phyloP scores from a whole-genome alignment of 495 filamentous ascomycete genomes.

The Podospora conica region DNA sequence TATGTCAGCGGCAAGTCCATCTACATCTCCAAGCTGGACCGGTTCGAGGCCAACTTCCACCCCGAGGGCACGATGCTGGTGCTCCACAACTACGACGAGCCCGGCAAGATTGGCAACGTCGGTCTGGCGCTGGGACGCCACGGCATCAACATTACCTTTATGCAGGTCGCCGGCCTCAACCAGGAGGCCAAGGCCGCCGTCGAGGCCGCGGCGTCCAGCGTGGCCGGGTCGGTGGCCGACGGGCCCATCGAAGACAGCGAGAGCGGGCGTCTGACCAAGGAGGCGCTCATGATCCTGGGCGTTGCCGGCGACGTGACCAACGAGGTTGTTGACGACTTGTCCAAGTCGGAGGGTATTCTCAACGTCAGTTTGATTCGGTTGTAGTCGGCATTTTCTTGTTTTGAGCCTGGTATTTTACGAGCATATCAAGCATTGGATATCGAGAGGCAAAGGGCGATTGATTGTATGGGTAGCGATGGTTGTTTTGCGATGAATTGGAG shows the following conservation, averaged over 20 bases:
- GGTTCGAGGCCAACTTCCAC: slow-evolving; percentile 57
- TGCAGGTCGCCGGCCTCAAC: slow-evolving; percentile 55
- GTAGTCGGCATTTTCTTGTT: slow-evolving; percentile 12
- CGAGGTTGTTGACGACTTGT: slow-evolving; percentile 49
- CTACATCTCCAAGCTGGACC: slow-evolving; percentile 59
- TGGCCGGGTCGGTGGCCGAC: slow-evolving; percentile 15
- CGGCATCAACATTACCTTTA: slow-evolving; percentile 64
- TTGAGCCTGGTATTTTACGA: too few species aligned
- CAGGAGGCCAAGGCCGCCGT: slow-evolving; percentile 28
- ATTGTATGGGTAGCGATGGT: not conserved
- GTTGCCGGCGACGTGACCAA: slow-evolving; percentile 52
- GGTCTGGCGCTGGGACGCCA: slow-evolving; percentile 55
- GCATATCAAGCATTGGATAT: not conserved
- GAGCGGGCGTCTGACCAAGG: slow-evolving; percentile 31
- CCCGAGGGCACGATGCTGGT: slow-evolving; percentile 60
- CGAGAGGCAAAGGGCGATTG: not conserved
- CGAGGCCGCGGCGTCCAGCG: slow-evolving; percentile 16
- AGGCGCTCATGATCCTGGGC: slow-evolving; percentile 70
- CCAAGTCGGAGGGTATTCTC: slow-evolving; percentile 52
- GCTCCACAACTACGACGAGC: slow-evolving; percentile 64
- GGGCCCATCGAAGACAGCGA: slow-evolving; percentile 15
- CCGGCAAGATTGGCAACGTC: slow-evolving; percentile 68
- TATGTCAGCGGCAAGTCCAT: slow-evolving; percentile 53
- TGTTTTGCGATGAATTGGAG: not conserved
- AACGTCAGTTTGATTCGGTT: slow-evolving; percentile 55